These are phyloP conservation scores for Zoysia japonica DNA, from an alignment of 176 grass and related monocot species.

Conservation along the genomic window DNA sequence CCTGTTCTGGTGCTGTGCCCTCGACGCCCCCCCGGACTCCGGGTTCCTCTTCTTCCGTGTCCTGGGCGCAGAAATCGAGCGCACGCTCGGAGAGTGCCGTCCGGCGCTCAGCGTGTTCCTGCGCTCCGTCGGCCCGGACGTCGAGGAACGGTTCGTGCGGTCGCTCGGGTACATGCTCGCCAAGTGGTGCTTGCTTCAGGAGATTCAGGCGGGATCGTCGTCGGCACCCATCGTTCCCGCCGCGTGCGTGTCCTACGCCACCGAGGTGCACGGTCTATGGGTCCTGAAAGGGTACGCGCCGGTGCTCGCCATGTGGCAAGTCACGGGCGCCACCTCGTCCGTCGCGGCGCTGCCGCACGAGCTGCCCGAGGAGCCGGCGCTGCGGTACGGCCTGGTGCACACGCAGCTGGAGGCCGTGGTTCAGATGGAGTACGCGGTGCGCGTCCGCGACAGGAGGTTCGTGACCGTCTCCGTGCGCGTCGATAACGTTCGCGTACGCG, in stretches of 20 bases:
- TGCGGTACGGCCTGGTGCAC: conserved; percentile 73
- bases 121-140: conserved; percentile 58
- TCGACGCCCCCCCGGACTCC: conserved; percentile 63
- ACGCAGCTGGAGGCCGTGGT: conserved; percentile 69
- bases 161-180: conserved; percentile 91
- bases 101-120: conserved; percentile 54
- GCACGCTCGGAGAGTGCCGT: conserved; percentile 34
- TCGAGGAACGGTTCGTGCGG: conserved; percentile 65
- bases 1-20: conserved; percentile 76
- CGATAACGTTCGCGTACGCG: conserved; percentile 69
- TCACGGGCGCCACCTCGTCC: conserved; percentile 1
- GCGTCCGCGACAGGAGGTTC: conserved; percentile 47
- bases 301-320: conserved; percentile 54
- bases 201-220: conserved; percentile 37
- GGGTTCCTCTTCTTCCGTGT: conserved; percentile 76
- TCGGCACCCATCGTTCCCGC: conserved; percentile 4
- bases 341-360: conserved; percentile 41
- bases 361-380: conserved; percentile 56
- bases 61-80: conserved; percentile 45
- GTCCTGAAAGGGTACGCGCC: conserved; percentile 74
- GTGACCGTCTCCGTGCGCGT: conserved; percentile 55
- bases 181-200: conserved; percentile 81
- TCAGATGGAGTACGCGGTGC: conserved; percentile 64
- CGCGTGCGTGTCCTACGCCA: conserved; percentile 58
- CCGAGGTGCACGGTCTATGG: conserved; percentile 60